These are phyloP conservation scores for Dunaliella salina DNA, from an alignment of 163 green algal genomes.

Conservation along the genomic window DNA sequence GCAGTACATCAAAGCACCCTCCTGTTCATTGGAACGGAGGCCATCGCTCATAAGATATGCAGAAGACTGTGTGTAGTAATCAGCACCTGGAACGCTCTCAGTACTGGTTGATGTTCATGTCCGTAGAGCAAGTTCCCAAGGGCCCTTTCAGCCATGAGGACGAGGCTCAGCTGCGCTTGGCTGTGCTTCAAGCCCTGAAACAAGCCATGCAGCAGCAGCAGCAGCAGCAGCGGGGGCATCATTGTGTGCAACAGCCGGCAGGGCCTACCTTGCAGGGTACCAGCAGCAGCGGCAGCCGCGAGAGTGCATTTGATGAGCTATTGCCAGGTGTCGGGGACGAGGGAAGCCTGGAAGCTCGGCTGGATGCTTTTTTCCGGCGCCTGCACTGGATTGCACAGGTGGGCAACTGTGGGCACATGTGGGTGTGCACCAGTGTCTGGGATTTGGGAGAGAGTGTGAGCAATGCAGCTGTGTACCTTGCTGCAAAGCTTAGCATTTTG, in stretches of 20 bases:
- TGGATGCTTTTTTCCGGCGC: slow-evolving; percentile 2
- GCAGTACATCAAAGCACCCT: too few relatives aligned
- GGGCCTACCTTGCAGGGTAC: neutral
- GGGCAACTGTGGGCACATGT: neutral
- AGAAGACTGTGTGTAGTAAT: too few relatives aligned
- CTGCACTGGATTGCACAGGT: slow-evolving; percentile 10
- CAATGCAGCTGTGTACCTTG: too few relatives aligned
- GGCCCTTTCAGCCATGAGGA: slow-evolving; percentile 10
- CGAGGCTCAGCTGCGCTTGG: slow-evolving; percentile 9
- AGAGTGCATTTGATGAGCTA: neutral
- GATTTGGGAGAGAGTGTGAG: too few relatives aligned
- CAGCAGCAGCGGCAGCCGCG: neutral
- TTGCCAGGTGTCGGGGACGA: neutral
- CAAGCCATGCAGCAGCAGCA: neutral
- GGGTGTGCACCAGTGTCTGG: neutral
- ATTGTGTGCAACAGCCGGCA: too few relatives aligned
- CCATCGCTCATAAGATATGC: too few relatives aligned
- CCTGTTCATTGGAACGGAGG: too few relatives aligned
- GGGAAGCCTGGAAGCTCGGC: neutral
- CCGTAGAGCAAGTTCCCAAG: neutral
- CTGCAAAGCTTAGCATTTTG: too few relatives aligned
- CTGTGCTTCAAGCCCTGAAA: slow-evolving; percentile 5
- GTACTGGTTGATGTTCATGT: too few relatives aligned
- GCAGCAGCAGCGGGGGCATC: neutral
- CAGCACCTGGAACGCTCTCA: too few relatives aligned